A percentile compares a stretch with the other conserved stretches of the same genome.
phyloP scores from a whole-genome alignment of 2,329 filamentous ascomycete species.

The Aphanocladium album region DNA sequence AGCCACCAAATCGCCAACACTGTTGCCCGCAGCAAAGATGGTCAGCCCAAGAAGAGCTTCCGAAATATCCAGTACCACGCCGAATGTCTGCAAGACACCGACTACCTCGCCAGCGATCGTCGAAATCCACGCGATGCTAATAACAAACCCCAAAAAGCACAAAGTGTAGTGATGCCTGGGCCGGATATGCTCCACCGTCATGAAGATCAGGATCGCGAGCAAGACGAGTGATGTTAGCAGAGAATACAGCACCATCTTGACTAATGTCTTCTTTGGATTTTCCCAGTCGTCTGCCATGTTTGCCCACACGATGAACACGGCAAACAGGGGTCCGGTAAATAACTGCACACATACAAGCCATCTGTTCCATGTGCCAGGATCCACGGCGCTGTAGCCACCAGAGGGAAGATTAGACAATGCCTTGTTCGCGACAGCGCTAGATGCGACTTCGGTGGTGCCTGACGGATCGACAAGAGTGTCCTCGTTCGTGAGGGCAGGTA shows the following conservation, averaged over 20 bases:
- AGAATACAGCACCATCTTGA: slow-evolving; percentile 56
- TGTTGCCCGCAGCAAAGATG: slow-evolving; percentile 95
- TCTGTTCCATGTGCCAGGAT: slow-evolving; percentile 69
- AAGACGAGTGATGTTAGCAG: slow-evolving; percentile 64
- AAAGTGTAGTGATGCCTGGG: slow-evolving; percentile 72
- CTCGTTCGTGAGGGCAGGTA: slow-evolving; percentile 20
- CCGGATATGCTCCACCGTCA: slow-evolving; percentile 61
- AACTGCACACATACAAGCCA: slow-evolving; percentile 86
- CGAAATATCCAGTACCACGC: slow-evolving; percentile 86
- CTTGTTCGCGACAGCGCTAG: slow-evolving; percentile 14
- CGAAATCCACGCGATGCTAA: slow-evolving; percentile 93
- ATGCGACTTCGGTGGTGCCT: background rate
- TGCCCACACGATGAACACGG: slow-evolving; percentile 70
- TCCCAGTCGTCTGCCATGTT: slow-evolving; percentile 57
- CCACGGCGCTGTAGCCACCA: slow-evolving; percentile 29
- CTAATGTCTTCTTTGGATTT: slow-evolving; percentile 45
- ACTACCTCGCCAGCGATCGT: slow-evolving; percentile 95
- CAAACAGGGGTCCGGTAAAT: slow-evolving; percentile 81
- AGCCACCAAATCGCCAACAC: slow-evolving; percentile 86
- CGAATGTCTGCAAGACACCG: slow-evolving; percentile 85
- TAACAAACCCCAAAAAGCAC: slow-evolving; percentile 84
- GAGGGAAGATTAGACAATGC: slow-evolving; percentile 30
- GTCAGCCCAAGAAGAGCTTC: slow-evolving; percentile 94
- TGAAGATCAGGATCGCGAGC: slow-evolving; percentile 60
- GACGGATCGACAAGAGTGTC: slow-evolving; percentile 14